Conservation (phyloP, 345 rosid genomes). For the Syzygium aqueum region DNA sequence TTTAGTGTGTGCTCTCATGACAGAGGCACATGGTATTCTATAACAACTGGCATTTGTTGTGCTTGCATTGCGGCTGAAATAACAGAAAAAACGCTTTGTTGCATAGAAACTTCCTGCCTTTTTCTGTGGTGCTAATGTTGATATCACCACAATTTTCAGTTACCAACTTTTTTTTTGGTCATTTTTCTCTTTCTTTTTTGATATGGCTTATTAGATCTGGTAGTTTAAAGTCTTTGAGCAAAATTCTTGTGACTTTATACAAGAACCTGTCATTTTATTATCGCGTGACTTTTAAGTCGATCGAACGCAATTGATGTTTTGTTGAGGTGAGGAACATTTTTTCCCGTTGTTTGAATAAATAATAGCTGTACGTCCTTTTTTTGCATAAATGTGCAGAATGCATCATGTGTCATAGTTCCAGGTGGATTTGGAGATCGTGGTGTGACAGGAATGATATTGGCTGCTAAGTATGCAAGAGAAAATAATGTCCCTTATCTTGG, state of each 20-base stretch:
- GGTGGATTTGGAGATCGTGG: slow-evolving; percentile 99
- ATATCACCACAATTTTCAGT: background rate
- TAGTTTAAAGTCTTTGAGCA: background rate
- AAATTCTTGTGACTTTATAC: background rate
- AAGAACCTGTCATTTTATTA: background rate
- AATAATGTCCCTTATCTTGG: slow-evolving; percentile 86
- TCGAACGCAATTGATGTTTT: background rate
- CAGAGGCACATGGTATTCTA: background rate
- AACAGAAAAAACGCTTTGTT: background rate
- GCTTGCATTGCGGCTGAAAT: background rate
- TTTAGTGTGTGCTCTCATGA: background rate
- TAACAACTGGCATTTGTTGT: background rate
- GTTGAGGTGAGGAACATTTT: background rate
- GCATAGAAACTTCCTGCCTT: background rate
- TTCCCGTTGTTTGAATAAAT: background rate
- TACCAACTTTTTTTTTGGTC: background rate
- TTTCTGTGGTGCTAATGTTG: background rate
- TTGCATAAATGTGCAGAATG: slow-evolving; percentile 43
- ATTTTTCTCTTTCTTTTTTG: background rate
- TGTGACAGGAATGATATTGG: slow-evolving; percentile 87
- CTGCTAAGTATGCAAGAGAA: slow-evolving; percentile 91
- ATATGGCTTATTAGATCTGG: background rate
- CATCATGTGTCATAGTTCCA: slow-evolving; percentile 85
- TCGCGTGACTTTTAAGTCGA: background rate
- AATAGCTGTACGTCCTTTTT: background rate